Evolutionary conservation across 2,329 filamentous ascomycete species (phyloP).

Genomic region (Fusarium drepaniforme): DNA sequence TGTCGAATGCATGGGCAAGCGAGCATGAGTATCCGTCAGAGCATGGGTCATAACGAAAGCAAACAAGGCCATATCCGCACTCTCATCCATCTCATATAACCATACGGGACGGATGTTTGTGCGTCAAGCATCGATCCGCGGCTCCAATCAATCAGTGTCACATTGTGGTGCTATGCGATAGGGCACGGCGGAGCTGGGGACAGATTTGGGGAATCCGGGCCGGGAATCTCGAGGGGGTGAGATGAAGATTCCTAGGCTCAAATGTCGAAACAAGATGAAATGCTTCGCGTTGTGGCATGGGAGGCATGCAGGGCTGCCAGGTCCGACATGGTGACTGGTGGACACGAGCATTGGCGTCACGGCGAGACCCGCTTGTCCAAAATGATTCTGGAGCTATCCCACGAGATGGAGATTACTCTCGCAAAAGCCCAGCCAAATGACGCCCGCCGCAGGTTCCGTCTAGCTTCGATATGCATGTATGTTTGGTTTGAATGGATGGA

Average conservation of each 20-base stretch:
- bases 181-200: constrained; percentile 16
- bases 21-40: not conserved
- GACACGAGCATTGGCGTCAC: constrained; percentile 29
- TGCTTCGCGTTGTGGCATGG: constrained; percentile 15
- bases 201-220: constrained; percentile 30
- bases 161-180: constrained; percentile 5
- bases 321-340: constrained; percentile 32
- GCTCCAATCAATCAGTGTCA: not conserved
- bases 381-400: constrained; percentile 38
- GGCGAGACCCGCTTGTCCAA: constrained; percentile 40
- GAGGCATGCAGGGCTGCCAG: constrained; percentile 37
- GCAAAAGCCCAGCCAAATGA: constrained; percentile 24
- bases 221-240: constrained; percentile 36
- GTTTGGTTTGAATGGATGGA: not conserved
- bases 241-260: constrained; percentile 30
- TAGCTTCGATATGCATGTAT: constrained; percentile 25
- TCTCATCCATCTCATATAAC: not conserved
- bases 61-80: not conserved
- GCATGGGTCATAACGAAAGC: not conserved
- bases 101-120: not conserved
- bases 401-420: constrained; percentile 39
- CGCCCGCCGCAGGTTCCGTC: constrained; percentile 22
- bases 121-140: constrained; percentile 12
- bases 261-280: constrained; percentile 30
- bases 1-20: not conserved